phyloP scores from a whole-genome alignment of 2,329 filamentous ascomycete genomes.

The Anisogramma anomala region DNA sequence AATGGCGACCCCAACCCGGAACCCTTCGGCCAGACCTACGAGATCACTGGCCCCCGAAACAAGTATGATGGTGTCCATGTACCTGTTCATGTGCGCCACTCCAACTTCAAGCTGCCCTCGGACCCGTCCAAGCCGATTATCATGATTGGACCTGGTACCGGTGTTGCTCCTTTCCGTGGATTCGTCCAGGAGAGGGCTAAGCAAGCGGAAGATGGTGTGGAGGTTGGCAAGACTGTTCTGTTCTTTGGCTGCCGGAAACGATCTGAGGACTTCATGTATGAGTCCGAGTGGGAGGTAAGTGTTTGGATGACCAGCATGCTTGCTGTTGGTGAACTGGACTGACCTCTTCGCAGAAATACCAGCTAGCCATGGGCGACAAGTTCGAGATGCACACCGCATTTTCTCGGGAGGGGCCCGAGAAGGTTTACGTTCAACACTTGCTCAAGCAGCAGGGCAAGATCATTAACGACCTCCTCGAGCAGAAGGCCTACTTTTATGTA shows the following conservation, averaged over 20 bases:
- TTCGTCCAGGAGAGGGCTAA: constrained; percentile 91
- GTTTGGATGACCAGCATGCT: background rate
- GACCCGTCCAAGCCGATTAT: constrained; percentile 90
- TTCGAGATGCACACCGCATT: constrained; percentile 90
- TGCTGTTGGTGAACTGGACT: constrained; percentile 7
- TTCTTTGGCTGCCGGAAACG: constrained; percentile 91
- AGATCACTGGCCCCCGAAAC: constrained; percentile 80
- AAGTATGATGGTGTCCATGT: constrained; percentile 95
- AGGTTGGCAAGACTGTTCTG: constrained; percentile 75
- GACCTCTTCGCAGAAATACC: constrained; percentile 53
- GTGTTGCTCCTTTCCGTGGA: constrained; percentile 89
- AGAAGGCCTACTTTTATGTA: constrained; percentile 93
- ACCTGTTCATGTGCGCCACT: constrained; percentile 91
- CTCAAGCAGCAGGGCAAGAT: constrained; percentile 73
- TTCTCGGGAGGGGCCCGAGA: constrained; percentile 75
- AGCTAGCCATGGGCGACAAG: constrained; percentile 71
- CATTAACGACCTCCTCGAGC: constrained; percentile 73
- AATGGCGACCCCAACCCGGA: constrained; percentile 74
- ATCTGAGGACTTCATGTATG: constrained; percentile 86
- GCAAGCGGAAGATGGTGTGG: constrained; percentile 65
- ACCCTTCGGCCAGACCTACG: constrained; percentile 74
- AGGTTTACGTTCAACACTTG: constrained; percentile 94
- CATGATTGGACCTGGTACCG: constrained; percentile 91
- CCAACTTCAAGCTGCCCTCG: constrained; percentile 97
- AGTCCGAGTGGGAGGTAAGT: constrained; percentile 83